A percentile compares a stretch with the other conserved stretches of the same genome.
phyloP scores from a whole-genome alignment of 129 eudicot species.

The Tagetes erecta region DNA sequence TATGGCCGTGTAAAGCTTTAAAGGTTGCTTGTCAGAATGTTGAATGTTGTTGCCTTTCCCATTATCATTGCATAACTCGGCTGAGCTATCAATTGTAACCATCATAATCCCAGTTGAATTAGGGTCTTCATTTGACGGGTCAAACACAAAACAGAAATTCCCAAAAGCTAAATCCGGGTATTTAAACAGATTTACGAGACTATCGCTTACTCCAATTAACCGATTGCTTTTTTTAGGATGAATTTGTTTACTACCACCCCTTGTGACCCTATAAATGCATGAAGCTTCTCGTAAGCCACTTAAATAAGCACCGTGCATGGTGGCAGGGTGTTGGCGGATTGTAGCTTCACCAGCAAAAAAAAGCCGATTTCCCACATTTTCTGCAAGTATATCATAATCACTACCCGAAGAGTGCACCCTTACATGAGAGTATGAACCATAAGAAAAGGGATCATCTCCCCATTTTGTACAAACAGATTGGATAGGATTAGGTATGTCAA shows the following conservation, averaged over 20 bases:
- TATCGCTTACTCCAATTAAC: slow-evolving; percentile 50
- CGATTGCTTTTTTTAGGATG: slow-evolving; percentile 41
- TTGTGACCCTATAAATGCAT: slow-evolving; percentile 52
- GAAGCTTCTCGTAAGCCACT: slow-evolving; percentile 93
- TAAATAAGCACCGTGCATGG: slow-evolving; percentile 94
- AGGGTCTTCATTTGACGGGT: slow-evolving; percentile 54
- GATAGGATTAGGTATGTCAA: slow-evolving; percentile 76
- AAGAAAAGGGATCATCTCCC: slow-evolving; percentile 80
- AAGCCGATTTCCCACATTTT: slow-evolving; percentile 63
- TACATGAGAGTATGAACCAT: slow-evolving; percentile 92
- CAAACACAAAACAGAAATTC: slow-evolving; percentile 55
- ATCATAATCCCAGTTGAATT: slow-evolving; percentile 65
- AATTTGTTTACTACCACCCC: slow-evolving; percentile 41
- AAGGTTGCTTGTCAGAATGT: slow-evolving; percentile 31
- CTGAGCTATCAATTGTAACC: slow-evolving; percentile 45
- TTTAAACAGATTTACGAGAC: slow-evolving; percentile 56
- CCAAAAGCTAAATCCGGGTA: slow-evolving; percentile 73
- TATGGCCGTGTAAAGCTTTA: slow-evolving; percentile 65
- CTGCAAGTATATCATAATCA: slow-evolving; percentile 91
- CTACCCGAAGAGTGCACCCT: slow-evolving; percentile 73
- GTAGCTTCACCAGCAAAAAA: slow-evolving; percentile 98
- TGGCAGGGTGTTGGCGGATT: slow-evolving; percentile 84
- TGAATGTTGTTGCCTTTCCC: slow-evolving; percentile 24
- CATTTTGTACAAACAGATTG: slow-evolving; percentile 91
- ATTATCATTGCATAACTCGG: slow-evolving; percentile 32